Evolutionary conservation across 2,329 filamentous ascomycete species (phyloP).

Genomic region (Neofusicoccum sp.): DNA sequence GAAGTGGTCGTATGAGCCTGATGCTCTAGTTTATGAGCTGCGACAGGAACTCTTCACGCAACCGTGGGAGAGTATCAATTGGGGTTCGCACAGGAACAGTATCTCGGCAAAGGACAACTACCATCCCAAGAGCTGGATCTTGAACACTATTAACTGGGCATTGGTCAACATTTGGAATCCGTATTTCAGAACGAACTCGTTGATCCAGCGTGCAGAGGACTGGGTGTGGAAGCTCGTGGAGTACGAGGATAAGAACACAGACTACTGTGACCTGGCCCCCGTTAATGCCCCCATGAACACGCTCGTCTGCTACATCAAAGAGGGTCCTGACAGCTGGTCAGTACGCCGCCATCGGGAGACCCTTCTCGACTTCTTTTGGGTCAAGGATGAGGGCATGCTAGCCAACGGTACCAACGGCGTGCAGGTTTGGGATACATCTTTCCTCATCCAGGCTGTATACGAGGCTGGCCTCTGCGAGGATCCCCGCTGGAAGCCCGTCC

Average conservation of each 20-base stretch:
- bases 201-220: constrained; percentile 72
- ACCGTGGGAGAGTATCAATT: constrained; percentile 75
- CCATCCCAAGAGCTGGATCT: constrained; percentile 82
- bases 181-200: constrained; percentile 63
- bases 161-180: constrained; percentile 79
- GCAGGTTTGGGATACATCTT: constrained; percentile 94
- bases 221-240: constrained; percentile 81
- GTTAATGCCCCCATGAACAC: constrained; percentile 90
- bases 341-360: constrained; percentile 77
- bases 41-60: constrained; percentile 80
- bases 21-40: constrained; percentile 68
- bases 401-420: constrained; percentile 98
- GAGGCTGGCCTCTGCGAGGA: constrained; percentile 77
- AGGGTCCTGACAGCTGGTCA: constrained; percentile 71
- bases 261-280: constrained; percentile 80
- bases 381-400: constrained; percentile 89
- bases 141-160: constrained; percentile 76
- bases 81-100: constrained; percentile 73
- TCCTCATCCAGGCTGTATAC: constrained; percentile 77
- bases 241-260: constrained; percentile 91
- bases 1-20: constrained; percentile 73
- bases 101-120: constrained; percentile 83
- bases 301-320: constrained; percentile 78
- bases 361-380: constrained; percentile 83
- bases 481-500: constrained; percentile 76